Base-by-base conservation (phyloP, 495 filamentous ascomycete genomes). In the Gamarada debralockiae region DNA sequence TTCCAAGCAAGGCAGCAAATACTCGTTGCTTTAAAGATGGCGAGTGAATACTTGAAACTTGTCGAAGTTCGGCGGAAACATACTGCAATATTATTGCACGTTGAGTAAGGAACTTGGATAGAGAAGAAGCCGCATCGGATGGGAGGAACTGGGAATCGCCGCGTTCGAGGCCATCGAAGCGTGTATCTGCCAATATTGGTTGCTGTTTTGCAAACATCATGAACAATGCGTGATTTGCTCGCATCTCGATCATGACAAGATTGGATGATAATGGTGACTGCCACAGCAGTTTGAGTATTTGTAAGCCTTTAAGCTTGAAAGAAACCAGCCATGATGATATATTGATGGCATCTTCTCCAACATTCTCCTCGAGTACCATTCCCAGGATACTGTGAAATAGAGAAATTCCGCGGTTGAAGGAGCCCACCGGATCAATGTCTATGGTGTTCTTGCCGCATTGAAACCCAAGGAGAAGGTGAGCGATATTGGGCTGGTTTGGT, bases 381-480 rank as follows among this genome's bases (percentile, higher is more conserved):
- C 72, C 72, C 40, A 96, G 70, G 21, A 97, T 76, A 18, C 80
- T 73, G 70, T 99, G 92, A 61, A 97, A 86, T 24, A 99, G 75
- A 6, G 95, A 92, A 44, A 73, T 73, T 21, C 80, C 74, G 17
- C 77, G 65, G 29, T 80, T 76, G 58, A 95, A 91, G 5, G 83
- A 64, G 25, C 89, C 75, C 22, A 78, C 73, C 0, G 78, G 62
- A 39, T 82, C 69, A 21, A 93, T 68, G 44, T 78, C 79, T 15
- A 97, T 69, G n/a, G 73, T 71, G 44, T 78, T 78, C 18, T 82
- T 75, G 21, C 80, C 76, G 59, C 89, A 92, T 25, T 75, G 73
- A 64, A 99, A 97, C 0, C 93, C 93, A 18, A 99, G 85, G 17
- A 99, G 69, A 38, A 93, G 74, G 67, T 99, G 93, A 2, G 92